These are phyloP conservation scores for Penicillium psychrofluorescens DNA, from an alignment of 495 filamentous ascomycete genomes.

Conservation along the genomic window DNA sequence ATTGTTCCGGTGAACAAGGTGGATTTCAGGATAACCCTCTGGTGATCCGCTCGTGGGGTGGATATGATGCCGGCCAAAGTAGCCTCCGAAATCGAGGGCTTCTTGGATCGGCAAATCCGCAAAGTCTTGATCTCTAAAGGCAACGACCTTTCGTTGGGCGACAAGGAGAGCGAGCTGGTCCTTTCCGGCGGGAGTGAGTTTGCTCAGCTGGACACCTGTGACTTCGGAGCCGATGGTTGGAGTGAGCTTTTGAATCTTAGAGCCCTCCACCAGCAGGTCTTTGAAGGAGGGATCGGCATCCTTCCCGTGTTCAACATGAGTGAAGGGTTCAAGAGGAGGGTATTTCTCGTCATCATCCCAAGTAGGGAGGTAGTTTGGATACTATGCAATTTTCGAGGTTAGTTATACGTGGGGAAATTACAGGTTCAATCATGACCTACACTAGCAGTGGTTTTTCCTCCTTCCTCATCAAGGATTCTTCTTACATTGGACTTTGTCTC, in stretches of 20 bases:
- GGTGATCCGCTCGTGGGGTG: slow-evolving; percentile 72
- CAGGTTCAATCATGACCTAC: slow-evolving; percentile 3
- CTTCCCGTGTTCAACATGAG: slow-evolving; percentile 65
- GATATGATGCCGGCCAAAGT: slow-evolving; percentile 81
- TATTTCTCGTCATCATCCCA: slow-evolving; percentile 35
- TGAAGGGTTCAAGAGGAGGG: slow-evolving; percentile 58
- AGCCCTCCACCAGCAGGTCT: slow-evolving; percentile 50
- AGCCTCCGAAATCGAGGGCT: slow-evolving; percentile 62
- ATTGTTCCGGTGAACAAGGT: slow-evolving; percentile 69
- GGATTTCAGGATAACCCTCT: slow-evolving; percentile 63
- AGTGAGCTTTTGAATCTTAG: slow-evolving; percentile 50
- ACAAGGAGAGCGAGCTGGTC: slow-evolving; percentile 76
- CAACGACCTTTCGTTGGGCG: slow-evolving; percentile 72
- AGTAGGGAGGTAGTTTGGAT: slow-evolving; percentile 18
- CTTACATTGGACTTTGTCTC: slow-evolving; percentile 9
- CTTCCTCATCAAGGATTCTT: slow-evolving; percentile 19
- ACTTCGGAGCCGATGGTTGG: slow-evolving; percentile 72
- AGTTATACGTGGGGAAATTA: neutral
- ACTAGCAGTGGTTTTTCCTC: slow-evolving; percentile 16
- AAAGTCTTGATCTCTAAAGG: slow-evolving; percentile 74
- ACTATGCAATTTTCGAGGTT: slow-evolving; percentile 1
- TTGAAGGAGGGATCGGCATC: slow-evolving; percentile 60
- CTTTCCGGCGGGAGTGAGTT: slow-evolving; percentile 58
- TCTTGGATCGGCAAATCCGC: slow-evolving; percentile 63
- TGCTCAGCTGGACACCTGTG: slow-evolving; percentile 66